phyloP scores from a whole-genome alignment of 306 rosid genomes.

The Malus sieversii region DNA sequence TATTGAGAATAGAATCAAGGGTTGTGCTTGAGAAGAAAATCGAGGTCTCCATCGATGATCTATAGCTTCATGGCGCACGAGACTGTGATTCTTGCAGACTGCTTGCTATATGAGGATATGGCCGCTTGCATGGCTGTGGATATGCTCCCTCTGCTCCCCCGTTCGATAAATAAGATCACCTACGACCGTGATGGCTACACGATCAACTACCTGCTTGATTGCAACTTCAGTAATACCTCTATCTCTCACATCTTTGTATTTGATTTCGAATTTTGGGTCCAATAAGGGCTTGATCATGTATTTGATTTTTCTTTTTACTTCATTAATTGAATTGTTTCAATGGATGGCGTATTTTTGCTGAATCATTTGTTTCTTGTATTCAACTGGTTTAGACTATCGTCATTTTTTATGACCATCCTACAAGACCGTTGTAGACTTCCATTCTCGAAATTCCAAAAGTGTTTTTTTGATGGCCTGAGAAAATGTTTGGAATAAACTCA shows the following conservation, averaged over 20 bases:
- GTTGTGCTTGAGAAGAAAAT: too few relatives aligned
- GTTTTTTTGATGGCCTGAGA: too few relatives aligned
- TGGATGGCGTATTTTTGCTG: neutral
- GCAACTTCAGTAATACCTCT: conserved; percentile 60
- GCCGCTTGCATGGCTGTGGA: conserved; percentile 49
- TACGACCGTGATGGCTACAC: conserved; percentile 87
- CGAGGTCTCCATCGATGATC: conserved; percentile 47
- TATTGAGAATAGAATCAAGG: too few relatives aligned
- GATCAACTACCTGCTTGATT: conserved; percentile 81
- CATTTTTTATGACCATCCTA: too few relatives aligned
- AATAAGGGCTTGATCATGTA: conserved; percentile 17
- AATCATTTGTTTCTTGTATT: neutral
- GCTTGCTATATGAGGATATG: conserved; percentile 34
- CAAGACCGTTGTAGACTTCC: too few relatives aligned
- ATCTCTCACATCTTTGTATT: conserved; percentile 10
- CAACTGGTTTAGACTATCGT: neutral
- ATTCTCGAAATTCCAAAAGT: too few relatives aligned
- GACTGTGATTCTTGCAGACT: conserved; percentile 52
- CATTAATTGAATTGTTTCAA: conserved; percentile 7
- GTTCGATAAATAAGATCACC: conserved; percentile 67
- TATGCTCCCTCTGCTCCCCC: conserved; percentile 66
- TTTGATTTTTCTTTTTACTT: neutral
- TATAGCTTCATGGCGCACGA: conserved; percentile 88
- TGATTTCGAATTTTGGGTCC: neutral
- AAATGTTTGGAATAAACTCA: too few relatives aligned